These are phyloP conservation scores for Calonectria fujianensis DNA, from an alignment of 2,329 filamentous ascomycete species.

Conservation along the genomic window DNA sequence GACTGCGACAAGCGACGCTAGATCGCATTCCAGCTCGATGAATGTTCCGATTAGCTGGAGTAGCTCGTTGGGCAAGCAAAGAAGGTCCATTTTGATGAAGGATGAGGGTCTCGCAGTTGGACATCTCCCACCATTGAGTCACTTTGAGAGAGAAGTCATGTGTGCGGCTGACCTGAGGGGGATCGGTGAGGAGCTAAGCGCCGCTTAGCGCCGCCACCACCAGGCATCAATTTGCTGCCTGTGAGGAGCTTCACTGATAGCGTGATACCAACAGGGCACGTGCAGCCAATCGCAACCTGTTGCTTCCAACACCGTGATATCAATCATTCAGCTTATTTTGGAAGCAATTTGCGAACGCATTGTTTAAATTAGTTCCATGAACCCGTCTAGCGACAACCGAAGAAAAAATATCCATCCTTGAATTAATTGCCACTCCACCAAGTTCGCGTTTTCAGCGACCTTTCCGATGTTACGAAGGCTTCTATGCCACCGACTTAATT, in stretches of 20 bases:
- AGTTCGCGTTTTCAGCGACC: no score
- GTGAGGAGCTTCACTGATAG: neutral
- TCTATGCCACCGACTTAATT: no score
- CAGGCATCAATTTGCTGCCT: slow-evolving; percentile 3
- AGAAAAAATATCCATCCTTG: no score
- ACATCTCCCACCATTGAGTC: neutral
- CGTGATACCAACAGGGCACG: neutral
- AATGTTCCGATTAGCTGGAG: neutral
- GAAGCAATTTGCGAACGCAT: no score
- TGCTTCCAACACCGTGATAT: neutral
- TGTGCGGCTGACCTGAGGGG: neutral
- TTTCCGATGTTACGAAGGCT: no score
- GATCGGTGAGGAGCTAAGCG: neutral
- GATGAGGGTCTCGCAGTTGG: no score
- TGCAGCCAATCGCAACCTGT: neutral
- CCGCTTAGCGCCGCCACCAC: neutral
- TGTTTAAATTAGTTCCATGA: no score
- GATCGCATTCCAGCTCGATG: neutral
- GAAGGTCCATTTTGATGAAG: neutral
- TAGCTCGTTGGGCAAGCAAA: neutral
- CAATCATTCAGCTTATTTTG: no score
- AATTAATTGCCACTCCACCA: no score
- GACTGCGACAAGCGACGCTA: neutral
- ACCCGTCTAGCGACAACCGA: no score
- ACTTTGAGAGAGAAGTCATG: no score